These are phyloP conservation scores for Fraxinus latifolia DNA, from an alignment of 305 asterid genomes.

Conservation along the genomic window DNA sequence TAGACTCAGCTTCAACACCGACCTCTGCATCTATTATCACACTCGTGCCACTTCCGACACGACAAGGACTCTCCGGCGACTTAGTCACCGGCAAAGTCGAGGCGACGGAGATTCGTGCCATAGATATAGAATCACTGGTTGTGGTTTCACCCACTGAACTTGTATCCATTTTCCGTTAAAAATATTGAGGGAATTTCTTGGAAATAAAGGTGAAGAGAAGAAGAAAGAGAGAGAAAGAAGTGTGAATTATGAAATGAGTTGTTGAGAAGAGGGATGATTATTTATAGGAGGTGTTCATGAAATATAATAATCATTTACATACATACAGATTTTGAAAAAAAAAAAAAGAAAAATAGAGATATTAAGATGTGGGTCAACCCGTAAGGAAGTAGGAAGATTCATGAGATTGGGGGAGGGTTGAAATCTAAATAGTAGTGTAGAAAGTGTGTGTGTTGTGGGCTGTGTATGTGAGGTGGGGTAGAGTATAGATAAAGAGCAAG, in stretches of 20 bases:
- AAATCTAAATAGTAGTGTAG: neutral
- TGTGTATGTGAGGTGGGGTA: constrained; percentile 39
- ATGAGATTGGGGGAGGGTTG: constrained; percentile 1
- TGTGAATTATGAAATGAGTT: constrained; percentile 36
- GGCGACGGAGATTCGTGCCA: constrained; percentile 21
- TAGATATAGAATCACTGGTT: constrained; percentile 46
- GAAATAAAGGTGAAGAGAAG: neutral
- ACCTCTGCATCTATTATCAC: constrained; percentile 56
- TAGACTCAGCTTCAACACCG: constrained; percentile 75
- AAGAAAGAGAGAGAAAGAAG: constrained; percentile 4
- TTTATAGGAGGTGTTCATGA: constrained; percentile 27
- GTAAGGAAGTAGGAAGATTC: constrained; percentile 64
- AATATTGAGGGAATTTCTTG: neutral
- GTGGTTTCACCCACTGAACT: constrained; percentile 58
- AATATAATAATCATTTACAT: neutral
- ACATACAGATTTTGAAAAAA: neutral
- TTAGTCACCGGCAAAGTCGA: constrained; percentile 20
- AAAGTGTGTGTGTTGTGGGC: constrained; percentile 35
- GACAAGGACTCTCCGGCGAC: constrained; percentile 45
- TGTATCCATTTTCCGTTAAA: constrained; percentile 45
- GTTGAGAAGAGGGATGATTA: constrained; percentile 30
- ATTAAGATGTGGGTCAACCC: constrained; percentile 54
- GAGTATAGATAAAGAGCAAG: constrained; percentile 40
- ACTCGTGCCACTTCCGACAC: constrained; percentile 70
- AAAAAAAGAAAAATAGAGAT: constrained; percentile 17